Evolutionary conservation across 495 filamentous ascomycete genomes (phyloP).

Genomic region (Xylaria nigripes): DNA sequence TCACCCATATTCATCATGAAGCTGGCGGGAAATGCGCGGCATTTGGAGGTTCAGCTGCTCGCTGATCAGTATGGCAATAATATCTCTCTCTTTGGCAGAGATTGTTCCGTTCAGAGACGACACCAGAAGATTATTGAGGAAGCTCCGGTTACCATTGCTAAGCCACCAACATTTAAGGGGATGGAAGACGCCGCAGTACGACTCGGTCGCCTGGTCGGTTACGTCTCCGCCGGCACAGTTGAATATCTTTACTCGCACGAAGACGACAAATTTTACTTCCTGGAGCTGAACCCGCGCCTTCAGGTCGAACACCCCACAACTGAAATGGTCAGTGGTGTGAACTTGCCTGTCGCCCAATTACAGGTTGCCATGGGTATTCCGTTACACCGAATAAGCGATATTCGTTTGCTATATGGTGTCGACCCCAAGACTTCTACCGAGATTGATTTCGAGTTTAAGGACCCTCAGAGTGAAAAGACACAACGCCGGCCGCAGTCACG

Average conservation of each 20-base stretch:
- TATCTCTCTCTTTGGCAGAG: slow-evolving; percentile 95
- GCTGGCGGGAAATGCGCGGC: slow-evolving; percentile 88
- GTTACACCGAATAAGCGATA: slow-evolving; percentile 89
- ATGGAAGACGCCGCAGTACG: slow-evolving; percentile 98
- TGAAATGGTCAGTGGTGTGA: slow-evolving; percentile 98
- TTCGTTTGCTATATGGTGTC: slow-evolving; percentile 90
- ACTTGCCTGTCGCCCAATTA: slow-evolving; percentile 92
- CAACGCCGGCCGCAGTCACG: slow-evolving; percentile 88
- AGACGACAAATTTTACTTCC: slow-evolving; percentile 98
- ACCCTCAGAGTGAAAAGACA: slow-evolving; percentile 69
- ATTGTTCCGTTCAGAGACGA: slow-evolving; percentile 96
- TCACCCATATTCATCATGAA: slow-evolving; percentile 99
- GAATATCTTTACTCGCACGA: slow-evolving; percentile 99
- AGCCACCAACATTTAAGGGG: slow-evolving; percentile 73
- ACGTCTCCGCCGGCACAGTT: slow-evolving; percentile 97
- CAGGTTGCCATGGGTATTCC: slow-evolving; percentile 99
- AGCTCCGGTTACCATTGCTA: slow-evolving; percentile 93
- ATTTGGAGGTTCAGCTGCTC: slow-evolving; percentile 94
- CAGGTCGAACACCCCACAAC: slow-evolving; percentile 99
- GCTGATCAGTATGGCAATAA: slow-evolving; percentile 99
- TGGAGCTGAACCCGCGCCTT: slow-evolving; percentile 94
- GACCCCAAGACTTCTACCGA: slow-evolving; percentile 77
- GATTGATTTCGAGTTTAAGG: slow-evolving; percentile 96
- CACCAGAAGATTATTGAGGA: slow-evolving; percentile 99
- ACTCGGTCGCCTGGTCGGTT: slow-evolving; percentile 86